Conservation (phyloP, 2,329 filamentous ascomycete genomes). For the Cladophialophora carrionii region DNA sequence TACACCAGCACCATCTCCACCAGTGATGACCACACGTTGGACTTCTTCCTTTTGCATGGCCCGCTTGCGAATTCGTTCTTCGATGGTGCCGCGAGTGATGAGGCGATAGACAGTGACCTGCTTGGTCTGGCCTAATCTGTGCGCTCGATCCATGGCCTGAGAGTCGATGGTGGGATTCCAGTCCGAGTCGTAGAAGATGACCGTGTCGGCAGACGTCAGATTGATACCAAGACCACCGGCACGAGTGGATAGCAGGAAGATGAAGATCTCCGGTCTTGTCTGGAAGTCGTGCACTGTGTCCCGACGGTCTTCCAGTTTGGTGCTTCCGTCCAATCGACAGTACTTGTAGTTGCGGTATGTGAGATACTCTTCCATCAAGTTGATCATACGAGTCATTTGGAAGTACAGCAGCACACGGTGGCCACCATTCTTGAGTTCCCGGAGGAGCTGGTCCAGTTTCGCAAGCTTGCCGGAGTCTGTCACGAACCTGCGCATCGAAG, state of each 20-base stretch:
- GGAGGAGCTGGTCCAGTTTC: constrained; percentile 82
- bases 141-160: constrained; percentile 97
- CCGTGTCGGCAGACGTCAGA: constrained; percentile 90
- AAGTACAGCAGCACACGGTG: constrained; percentile 97
- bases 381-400: constrained; percentile 99
- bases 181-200: constrained; percentile 99
- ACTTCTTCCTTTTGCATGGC: constrained; percentile 98
- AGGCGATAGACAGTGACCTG: constrained; percentile 98
- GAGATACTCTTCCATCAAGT: constrained; percentile 97
- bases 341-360: constrained; percentile 99
- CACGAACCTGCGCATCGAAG: constrained; percentile 96
- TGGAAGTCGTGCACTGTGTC: constrained; percentile 98
- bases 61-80: constrained; percentile 95
- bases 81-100: constrained; percentile 94
- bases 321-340: constrained; percentile 92
- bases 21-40: constrained; percentile 93
- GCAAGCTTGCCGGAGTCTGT: constrained; percentile 97
- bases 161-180: constrained; percentile 99
- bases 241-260: constrained; percentile 93
- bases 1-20: constrained; percentile 78
- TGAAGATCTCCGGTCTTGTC: constrained; percentile 89
- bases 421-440: constrained; percentile 85
- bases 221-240: constrained; percentile 98
- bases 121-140: constrained; percentile 92
- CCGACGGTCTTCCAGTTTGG: constrained; percentile 93